A percentile compares a stretch with the other conserved stretches of the same genome.
Conservation (phyloP, 306 rosid genomes). For the Fragaria iinumae region DNA sequence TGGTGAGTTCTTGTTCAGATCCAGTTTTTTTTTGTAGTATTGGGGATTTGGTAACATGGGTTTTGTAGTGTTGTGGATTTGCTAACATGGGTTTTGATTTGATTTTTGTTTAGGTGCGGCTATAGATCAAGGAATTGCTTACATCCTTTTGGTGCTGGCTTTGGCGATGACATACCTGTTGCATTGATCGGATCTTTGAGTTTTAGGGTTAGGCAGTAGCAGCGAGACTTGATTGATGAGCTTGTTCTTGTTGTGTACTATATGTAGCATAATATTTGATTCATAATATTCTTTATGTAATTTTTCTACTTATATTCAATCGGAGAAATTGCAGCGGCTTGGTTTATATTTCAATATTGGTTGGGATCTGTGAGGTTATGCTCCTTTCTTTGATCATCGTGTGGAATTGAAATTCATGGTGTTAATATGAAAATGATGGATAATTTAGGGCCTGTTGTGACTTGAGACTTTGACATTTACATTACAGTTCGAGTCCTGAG, state of each 20-base stretch:
- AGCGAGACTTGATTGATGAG: conserved; percentile 3
- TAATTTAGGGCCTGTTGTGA: not conserved
- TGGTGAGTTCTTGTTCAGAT: conserved; percentile 36
- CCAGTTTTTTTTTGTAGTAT: too few relatives aligned
- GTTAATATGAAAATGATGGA: not conserved
- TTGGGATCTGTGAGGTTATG: not conserved
- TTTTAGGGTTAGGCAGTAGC: not conserved
- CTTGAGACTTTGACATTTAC: not conserved
- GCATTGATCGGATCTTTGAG: conserved; percentile 34
- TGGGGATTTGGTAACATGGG: not conserved
- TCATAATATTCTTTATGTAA: conserved; percentile 5
- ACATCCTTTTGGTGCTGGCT: conserved; percentile 58
- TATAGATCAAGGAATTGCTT: conserved; percentile 74
- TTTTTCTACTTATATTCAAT: conserved; percentile 20
- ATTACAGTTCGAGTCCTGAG: not conserved
- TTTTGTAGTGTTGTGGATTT: not conserved
- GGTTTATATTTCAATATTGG: not conserved
- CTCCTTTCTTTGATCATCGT: not conserved
- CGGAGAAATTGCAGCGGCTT: conserved; percentile 15
- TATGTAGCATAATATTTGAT: not conserved
- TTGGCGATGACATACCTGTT: conserved; percentile 57
- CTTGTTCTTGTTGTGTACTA: conserved; percentile 8
- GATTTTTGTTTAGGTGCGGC: conserved; percentile 39
- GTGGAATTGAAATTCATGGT: not conserved
- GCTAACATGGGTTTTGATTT: not conserved